Evolutionary conservation across 2,329 filamentous ascomycete genomes (phyloP).

Genomic region (Chaetomium strumarium): DNA sequence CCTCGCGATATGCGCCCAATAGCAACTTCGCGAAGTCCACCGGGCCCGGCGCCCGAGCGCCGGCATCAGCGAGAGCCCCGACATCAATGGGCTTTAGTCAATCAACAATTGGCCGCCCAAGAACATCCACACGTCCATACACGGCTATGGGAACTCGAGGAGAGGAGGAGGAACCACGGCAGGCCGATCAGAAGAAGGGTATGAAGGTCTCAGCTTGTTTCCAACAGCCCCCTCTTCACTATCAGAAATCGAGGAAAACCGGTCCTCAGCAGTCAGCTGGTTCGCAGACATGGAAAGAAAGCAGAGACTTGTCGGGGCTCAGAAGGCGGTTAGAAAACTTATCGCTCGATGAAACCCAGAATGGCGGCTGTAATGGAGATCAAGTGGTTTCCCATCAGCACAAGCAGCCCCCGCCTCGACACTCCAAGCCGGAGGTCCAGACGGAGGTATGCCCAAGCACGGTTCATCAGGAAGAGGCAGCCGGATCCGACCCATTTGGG

Average conservation of each 20-base stretch:
- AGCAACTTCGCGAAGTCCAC: slow-evolving; percentile 52
- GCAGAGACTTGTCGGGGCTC: slow-evolving; percentile 42
- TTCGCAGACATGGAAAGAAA: slow-evolving; percentile 11
- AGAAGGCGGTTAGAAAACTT: slow-evolving; percentile 31
- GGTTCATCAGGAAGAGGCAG: slow-evolving; percentile 22
- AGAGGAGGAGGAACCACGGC: slow-evolving; percentile 25
- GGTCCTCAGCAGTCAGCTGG: slow-evolving; percentile 25
- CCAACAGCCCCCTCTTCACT: slow-evolving; percentile 14
- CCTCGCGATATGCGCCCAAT: slow-evolving; percentile 38
- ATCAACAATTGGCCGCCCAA: slow-evolving; percentile 41
- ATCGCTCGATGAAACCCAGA: slow-evolving; percentile 33
- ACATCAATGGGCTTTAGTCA: slow-evolving; percentile 45
- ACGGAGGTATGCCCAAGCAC: slow-evolving; percentile 28
- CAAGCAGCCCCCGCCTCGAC: slow-evolving; percentile 23
- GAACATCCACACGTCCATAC: slow-evolving; percentile 36
- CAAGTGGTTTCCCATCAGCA: slow-evolving; percentile 41
- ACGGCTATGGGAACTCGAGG: slow-evolving; percentile 34
- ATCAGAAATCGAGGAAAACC: slow-evolving; percentile 12
- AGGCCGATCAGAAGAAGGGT: slow-evolving; percentile 34
- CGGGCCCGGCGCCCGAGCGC: slow-evolving; percentile 46
- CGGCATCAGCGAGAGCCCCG: slow-evolving; percentile 42
- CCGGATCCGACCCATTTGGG: slow-evolving; percentile 11
- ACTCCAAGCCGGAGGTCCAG: slow-evolving; percentile 21
- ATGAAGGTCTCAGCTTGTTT: slow-evolving; percentile 28
- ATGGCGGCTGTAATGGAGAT: slow-evolving; percentile 29